phyloP scores from a whole-genome alignment of 2,329 filamentous ascomycete genomes.

The Claviceps purpurea region DNA sequence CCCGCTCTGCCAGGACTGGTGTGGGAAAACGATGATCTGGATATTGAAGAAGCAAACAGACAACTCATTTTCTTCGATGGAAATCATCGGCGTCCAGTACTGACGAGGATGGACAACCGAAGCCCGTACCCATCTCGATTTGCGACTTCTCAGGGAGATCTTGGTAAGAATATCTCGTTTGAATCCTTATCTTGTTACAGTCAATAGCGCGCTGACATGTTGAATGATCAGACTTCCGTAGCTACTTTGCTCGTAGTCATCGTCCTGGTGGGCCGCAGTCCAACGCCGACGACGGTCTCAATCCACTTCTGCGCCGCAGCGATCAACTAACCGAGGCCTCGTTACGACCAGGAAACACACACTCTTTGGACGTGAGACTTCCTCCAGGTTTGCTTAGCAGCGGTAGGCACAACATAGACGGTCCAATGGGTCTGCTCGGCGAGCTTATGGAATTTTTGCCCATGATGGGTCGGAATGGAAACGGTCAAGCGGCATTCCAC shows the following conservation, averaged over 20 bases:
- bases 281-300: constrained; percentile 65
- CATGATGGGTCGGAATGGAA: constrained; percentile 28
- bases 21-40: constrained; percentile 43
- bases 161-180: constrained; percentile 24
- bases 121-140: constrained; percentile 46
- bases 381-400: constrained; percentile 31
- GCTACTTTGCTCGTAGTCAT: constrained; percentile 37
- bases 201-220: background rate
- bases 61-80: constrained; percentile 39
- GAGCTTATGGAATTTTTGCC: constrained; percentile 43
- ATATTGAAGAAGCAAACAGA: constrained; percentile 34
- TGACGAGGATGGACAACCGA: constrained; percentile 28
- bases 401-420: constrained; percentile 27
- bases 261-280: constrained; percentile 39
- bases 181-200: background rate
- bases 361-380: constrained; percentile 40
- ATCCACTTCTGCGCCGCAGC: constrained; percentile 67
- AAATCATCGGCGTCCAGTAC: constrained; percentile 23
- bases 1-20: constrained; percentile 35
- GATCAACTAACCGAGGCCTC: constrained; percentile 30
- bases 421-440: constrained; percentile 41
- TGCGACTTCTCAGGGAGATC: constrained; percentile 39
- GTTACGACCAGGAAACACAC: constrained; percentile 35
- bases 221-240: constrained; percentile 29
- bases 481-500: constrained; percentile 40